Percentiles rank a stretch among this genome's conserved stretches.
phyloP scores from a whole-genome alignment of 23 red algal species.

The Gracilaria gracilis region DNA sequence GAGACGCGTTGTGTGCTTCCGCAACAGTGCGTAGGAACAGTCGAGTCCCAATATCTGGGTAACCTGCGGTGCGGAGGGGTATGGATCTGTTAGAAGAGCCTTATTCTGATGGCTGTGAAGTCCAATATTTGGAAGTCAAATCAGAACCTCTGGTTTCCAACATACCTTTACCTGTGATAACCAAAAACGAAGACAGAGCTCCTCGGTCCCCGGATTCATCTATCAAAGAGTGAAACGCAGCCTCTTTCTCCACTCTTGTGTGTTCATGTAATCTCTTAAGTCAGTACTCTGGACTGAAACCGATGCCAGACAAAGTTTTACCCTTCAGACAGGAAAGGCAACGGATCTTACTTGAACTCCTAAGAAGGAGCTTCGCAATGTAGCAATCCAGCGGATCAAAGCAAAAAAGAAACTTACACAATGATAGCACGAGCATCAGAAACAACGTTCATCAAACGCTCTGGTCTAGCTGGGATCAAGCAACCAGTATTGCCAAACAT shows the following conservation, averaged over 20 bases:
- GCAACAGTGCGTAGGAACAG: slow-evolving; percentile 23
- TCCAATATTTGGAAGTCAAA: neutral
- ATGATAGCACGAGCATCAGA: slow-evolving; percentile 42
- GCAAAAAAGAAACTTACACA: slow-evolving; percentile 65
- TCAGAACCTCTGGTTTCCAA: neutral
- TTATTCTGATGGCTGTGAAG: too few relatives aligned
- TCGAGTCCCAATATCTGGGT: slow-evolving; percentile 53
- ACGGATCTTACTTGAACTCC: too few relatives aligned
- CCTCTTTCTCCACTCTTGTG: slow-evolving; percentile 80
- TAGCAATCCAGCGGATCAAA: too few relatives aligned
- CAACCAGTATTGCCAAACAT: slow-evolving; percentile 52
- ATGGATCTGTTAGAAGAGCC: neutral
- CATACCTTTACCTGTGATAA: slow-evolving; percentile 67
- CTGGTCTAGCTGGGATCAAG: slow-evolving; percentile 64
- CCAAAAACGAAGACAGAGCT: slow-evolving; percentile 24
- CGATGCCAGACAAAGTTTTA: neutral
- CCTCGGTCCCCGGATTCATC: slow-evolving; percentile 13
- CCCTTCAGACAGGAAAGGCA: too few relatives aligned
- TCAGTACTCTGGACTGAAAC: neutral
- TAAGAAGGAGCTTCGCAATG: too few relatives aligned
- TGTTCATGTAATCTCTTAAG: neutral
- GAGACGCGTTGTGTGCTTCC: neutral
- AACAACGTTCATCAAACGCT: slow-evolving; percentile 46
- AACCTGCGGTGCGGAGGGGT: slow-evolving; percentile 14
- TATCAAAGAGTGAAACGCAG: slow-evolving; percentile 52